A percentile compares a stretch with the other conserved stretches of the same genome.
Evolutionary conservation across 345 rosid genomes (phyloP).

Genomic region (Eucalyptus marginata): DNA sequence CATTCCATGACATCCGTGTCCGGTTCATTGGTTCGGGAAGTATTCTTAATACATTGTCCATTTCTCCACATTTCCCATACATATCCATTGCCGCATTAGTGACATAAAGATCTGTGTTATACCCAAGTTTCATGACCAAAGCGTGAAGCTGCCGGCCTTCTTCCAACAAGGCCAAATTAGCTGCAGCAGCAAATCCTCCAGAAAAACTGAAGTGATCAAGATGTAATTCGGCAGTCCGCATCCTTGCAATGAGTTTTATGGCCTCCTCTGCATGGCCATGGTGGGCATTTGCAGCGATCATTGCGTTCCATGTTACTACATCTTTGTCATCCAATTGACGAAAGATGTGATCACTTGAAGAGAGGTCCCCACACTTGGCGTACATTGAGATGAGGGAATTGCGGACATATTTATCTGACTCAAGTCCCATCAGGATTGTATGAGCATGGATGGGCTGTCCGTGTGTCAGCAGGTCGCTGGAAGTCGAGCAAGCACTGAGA

Average conservation of each 20-base stretch:
- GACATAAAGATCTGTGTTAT: constrained; percentile 43
- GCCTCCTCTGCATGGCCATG: constrained; percentile 62
- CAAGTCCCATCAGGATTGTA: constrained; percentile 45
- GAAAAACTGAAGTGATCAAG: constrained; percentile 74
- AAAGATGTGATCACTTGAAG: constrained; percentile 42
- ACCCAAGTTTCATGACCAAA: constrained; percentile 54
- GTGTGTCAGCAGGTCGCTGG: constrained; percentile 21
- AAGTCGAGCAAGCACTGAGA: constrained; percentile 54
- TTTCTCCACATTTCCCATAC: constrained; percentile 85
- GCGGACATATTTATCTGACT: constrained; percentile 36
- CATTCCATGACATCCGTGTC: constrained; percentile 69
- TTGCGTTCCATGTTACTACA: constrained; percentile 65
- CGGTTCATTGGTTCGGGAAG: constrained; percentile 34
- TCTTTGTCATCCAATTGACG: constrained; percentile 20
- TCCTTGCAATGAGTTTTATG: constrained; percentile 39
- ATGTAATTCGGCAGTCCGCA: constrained; percentile 39
- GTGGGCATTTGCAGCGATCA: constrained; percentile 64
- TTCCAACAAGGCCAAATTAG: constrained; percentile 66
- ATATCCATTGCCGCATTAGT: constrained; percentile 70
- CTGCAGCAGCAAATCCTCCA: constrained; percentile 69
- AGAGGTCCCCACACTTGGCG: constrained; percentile 67
- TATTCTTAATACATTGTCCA: constrained; percentile 39
- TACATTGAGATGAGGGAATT: constrained; percentile 82
- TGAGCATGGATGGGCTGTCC: constrained; percentile 61
- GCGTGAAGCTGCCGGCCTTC: constrained; percentile 81